A percentile compares a stretch with the other conserved stretches of the same genome.
Evolutionary conservation across 2,329 filamentous ascomycete genomes (phyloP).

Genomic region (Talaromyces funiculosus): DNA sequence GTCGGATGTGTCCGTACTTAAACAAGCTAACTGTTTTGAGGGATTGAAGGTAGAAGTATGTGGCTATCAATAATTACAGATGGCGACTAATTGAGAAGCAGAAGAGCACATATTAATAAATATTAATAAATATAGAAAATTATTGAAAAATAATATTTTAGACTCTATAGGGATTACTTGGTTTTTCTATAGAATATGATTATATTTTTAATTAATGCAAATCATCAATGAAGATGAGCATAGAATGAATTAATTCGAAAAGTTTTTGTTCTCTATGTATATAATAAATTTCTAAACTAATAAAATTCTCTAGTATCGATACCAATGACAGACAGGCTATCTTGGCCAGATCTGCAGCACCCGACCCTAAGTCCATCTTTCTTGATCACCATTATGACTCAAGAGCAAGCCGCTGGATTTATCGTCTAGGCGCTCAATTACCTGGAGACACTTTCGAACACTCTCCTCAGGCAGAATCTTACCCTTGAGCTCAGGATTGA

Average conservation of each 20-base stretch:
- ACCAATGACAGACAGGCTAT: too few species aligned
- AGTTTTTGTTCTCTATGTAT: too few species aligned
- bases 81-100: neutral
- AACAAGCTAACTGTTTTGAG: neutral
- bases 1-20: neutral
- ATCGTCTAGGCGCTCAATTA: conserved; percentile 21
- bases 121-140: too few species aligned
- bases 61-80: neutral
- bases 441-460: conserved; percentile 20
- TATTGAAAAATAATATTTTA: too few species aligned
- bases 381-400: conserved; percentile 30
- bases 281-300: neutral
- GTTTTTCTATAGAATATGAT: too few species aligned
- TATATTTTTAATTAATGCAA: neutral
- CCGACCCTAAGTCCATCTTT: neutral
- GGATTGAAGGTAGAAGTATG: neutral
- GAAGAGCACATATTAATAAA: too few species aligned
- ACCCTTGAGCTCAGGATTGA: conserved; percentile 19
- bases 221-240: neutral
- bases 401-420: conserved; percentile 21
- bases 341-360: neutral
- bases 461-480: conserved; percentile 24
- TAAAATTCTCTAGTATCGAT: neutral
- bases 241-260: too few species aligned
- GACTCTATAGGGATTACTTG: too few species aligned